These are phyloP conservation scores for Saccharomyces jurei DNA, from an alignment of 805 yeast genomes.

Conservation along the genomic window DNA sequence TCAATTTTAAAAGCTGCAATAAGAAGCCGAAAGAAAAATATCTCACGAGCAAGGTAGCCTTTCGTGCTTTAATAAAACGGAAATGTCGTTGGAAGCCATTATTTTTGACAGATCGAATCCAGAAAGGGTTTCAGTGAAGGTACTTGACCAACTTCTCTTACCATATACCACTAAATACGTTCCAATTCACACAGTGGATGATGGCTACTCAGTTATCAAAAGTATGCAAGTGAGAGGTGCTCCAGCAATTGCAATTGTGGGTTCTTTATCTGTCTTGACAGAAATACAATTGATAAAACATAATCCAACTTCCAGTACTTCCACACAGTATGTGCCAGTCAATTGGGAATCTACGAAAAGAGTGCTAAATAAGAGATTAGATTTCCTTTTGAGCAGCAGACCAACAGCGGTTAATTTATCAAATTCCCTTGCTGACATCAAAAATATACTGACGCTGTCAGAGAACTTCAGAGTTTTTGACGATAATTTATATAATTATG, in stretches of 20 bases:
- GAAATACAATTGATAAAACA: conserved; percentile 41
- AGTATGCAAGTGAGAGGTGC: conserved; percentile 96
- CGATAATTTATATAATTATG: conserved; percentile 34
- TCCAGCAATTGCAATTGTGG: conserved; percentile 96
- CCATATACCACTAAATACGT: conserved; percentile 76
- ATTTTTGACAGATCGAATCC: conserved; percentile 41
- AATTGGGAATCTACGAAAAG: conserved; percentile 31
- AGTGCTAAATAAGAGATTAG: conserved; percentile 42
- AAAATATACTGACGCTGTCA: conserved; percentile 25
- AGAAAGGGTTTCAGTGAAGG: conserved; percentile 38
- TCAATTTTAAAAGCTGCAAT: neutral
- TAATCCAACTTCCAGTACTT: conserved; percentile 19
- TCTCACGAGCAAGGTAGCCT: neutral
- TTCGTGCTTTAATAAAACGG: neutral
- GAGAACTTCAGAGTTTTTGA: conserved; percentile 21
- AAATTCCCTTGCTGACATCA: conserved; percentile 48
- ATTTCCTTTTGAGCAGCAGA: conserved; percentile 64
- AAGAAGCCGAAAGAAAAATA: neutral
- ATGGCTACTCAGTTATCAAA: conserved; percentile 77
- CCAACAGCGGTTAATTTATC: conserved; percentile 94
- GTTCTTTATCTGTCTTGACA: conserved; percentile 73
- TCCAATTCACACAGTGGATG: conserved; percentile 51
- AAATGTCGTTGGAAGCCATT: conserved; percentile 54
- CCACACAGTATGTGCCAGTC: conserved; percentile 21
- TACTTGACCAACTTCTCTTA: conserved; percentile 73